Conservation (phyloP, 495 filamentous ascomycete genomes). For the Opeltia flavorubescens region DNA sequence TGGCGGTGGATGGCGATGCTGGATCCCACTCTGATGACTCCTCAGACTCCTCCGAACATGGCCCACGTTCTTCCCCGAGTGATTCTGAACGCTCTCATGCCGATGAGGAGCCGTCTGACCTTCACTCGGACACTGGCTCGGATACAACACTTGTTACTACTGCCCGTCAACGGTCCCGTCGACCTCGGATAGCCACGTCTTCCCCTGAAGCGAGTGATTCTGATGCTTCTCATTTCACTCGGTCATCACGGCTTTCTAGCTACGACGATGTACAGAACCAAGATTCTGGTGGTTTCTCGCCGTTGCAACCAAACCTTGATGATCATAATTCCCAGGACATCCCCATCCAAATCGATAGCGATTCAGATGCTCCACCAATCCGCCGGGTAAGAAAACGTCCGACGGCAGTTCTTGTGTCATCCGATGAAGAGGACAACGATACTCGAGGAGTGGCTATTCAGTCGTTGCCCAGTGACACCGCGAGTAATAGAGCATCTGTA, state of each 20-base stretch:
- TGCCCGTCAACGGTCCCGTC: neutral
- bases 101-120: neutral
- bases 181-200: neutral
- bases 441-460: neutral
- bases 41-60: neutral
- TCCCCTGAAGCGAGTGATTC: neutral
- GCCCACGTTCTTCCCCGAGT: neutral
- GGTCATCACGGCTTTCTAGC: neutral
- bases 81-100: neutral
- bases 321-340: neutral
- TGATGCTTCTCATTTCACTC: neutral
- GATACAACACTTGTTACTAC: neutral
- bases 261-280: neutral
- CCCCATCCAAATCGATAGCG: constrained; percentile 9
- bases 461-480: neutral
- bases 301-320: neutral
- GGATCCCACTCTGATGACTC: constrained; percentile 7
- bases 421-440: constrained; percentile 4
- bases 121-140: neutral
- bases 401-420: neutral
- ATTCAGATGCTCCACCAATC: constrained; percentile 10
- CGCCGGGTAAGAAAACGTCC: constrained; percentile 6
- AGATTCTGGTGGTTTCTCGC: neutral
- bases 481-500: constrained; percentile 7
- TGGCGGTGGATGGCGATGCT: constrained; percentile 16